Percentiles rank a stretch among this genome's conserved stretches.
phyloP scores from a whole-genome alignment of 495 filamentous ascomycete species.

The Xylaria sp. region DNA sequence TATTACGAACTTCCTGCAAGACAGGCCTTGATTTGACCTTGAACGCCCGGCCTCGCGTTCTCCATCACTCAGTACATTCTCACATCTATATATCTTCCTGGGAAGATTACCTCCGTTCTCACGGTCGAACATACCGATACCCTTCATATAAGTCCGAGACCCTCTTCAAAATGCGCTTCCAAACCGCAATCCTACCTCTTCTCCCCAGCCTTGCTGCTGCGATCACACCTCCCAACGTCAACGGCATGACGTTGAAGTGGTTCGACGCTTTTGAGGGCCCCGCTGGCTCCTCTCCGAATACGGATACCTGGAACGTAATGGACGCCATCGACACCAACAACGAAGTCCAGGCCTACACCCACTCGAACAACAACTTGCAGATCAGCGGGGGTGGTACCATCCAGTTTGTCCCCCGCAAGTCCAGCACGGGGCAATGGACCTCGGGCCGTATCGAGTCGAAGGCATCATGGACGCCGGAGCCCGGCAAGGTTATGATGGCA shows the following conservation, averaged over 20 bases:
- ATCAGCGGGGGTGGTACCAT: slow-evolving; percentile 54
- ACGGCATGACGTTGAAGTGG: slow-evolving; percentile 42
- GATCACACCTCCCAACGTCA: slow-evolving; percentile 38
- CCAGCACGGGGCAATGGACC: slow-evolving; percentile 50
- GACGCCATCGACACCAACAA: slow-evolving; percentile 53
- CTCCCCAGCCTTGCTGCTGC: slow-evolving; percentile 37
- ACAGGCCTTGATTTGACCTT: slow-evolving; percentile 33
- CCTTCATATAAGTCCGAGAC: slow-evolving; percentile 15
- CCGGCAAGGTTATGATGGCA: slow-evolving; percentile 50
- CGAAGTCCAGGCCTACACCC: slow-evolving; percentile 53
- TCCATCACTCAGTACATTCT: slow-evolving; percentile 4
- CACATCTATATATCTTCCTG: slow-evolving; percentile 25
- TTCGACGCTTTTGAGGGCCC: slow-evolving; percentile 42
- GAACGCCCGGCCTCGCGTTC: slow-evolving; percentile 32
- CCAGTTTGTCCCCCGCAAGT: slow-evolving; percentile 53
- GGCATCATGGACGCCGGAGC: slow-evolving; percentile 47
- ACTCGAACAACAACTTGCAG: slow-evolving; percentile 52
- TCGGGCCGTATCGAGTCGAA: slow-evolving; percentile 58
- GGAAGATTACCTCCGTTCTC: background rate
- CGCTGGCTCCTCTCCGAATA: slow-evolving; percentile 37
- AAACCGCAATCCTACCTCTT: slow-evolving; percentile 32
- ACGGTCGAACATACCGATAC: slow-evolving; percentile 3
- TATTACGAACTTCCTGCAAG: slow-evolving; percentile 35
- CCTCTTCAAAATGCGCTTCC: slow-evolving; percentile 42
- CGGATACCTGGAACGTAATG: slow-evolving; percentile 47